Conservation (phyloP, 2,329 filamentous ascomycete species). For the Fusarium chaquense region DNA sequence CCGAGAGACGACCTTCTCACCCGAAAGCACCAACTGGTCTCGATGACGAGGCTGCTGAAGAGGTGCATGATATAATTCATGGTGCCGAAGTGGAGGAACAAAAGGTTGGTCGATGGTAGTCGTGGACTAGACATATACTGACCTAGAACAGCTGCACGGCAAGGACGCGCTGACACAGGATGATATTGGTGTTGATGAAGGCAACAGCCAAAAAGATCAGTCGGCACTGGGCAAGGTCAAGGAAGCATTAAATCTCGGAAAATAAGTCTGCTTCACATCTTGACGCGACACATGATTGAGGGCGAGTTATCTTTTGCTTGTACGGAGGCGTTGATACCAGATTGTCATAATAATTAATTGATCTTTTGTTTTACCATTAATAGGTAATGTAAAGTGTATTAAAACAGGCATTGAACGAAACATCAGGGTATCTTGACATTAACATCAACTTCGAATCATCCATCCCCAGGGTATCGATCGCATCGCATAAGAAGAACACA, state of each 20-base stretch:
- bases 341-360: slow-evolving; percentile 28
- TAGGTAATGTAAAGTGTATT: neutral
- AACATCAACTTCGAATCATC: slow-evolving; percentile 11
- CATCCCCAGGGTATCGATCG: neutral
- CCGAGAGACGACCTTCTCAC: slow-evolving; percentile 28
- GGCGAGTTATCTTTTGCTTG: neutral
- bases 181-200: slow-evolving; percentile 28
- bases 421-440: slow-evolving; percentile 43
- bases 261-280: slow-evolving; percentile 19
- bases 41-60: slow-evolving; percentile 50
- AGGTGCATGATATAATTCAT: slow-evolving; percentile 53
- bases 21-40: slow-evolving; percentile 43
- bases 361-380: neutral
- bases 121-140: fast-evolving
- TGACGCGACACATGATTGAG: neutral
- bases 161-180: slow-evolving; percentile 41
- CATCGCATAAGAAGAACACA: neutral
- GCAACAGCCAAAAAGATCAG: neutral
- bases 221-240: slow-evolving; percentile 48
- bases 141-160: slow-evolving; percentile 40
- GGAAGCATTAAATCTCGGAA: slow-evolving; percentile 42
- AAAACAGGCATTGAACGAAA: slow-evolving; percentile 20
- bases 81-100: slow-evolving; percentile 52
- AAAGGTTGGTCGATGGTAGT: slow-evolving; percentile 17
- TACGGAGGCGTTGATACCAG: slow-evolving; percentile 16